Conservation (phyloP, 2,329 filamentous ascomycete species). For the Diaporthe nobilis region DNA sequence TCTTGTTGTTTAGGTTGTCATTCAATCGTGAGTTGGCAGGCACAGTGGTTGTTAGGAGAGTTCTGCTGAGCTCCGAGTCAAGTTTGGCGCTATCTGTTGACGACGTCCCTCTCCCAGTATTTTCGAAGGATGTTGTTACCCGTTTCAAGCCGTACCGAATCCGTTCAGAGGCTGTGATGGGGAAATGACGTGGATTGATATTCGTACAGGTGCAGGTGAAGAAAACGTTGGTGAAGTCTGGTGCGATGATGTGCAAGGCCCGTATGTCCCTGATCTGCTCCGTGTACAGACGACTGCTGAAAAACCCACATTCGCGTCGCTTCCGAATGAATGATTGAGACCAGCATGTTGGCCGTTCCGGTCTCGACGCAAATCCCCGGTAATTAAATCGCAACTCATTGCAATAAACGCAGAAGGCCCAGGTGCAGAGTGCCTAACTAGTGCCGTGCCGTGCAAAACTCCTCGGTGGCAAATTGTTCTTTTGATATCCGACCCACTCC, state of each 20-base stretch:
- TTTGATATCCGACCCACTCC: slow-evolving; percentile 41
- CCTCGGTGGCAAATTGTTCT: slow-evolving; percentile 40
- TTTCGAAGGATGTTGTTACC: slow-evolving; percentile 39
- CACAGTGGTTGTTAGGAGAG: slow-evolving; percentile 43
- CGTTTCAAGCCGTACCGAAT: slow-evolving; percentile 40
- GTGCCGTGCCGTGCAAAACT: slow-evolving; percentile 40
- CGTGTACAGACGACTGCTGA: slow-evolving; percentile 37
- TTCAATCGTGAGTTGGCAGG: slow-evolving; percentile 41
- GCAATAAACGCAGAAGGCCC: slow-evolving; percentile 41
- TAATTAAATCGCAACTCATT: slow-evolving; percentile 40
- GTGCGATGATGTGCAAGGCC: slow-evolving; percentile 38
- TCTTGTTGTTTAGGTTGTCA: slow-evolving; percentile 41
- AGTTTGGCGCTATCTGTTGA: slow-evolving; percentile 44
- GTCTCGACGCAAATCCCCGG: slow-evolving; percentile 39
- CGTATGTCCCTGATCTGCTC: slow-evolving; percentile 35
- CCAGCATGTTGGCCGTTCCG: slow-evolving; percentile 38
- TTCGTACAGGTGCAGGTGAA: slow-evolving; percentile 43
- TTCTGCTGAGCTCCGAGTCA: slow-evolving; percentile 44
- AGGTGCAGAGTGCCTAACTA: slow-evolving; percentile 43
- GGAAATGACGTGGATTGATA: slow-evolving; percentile 37
- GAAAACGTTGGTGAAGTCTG: slow-evolving; percentile 41
- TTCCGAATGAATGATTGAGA: slow-evolving; percentile 37
- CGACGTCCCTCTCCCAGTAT: slow-evolving; percentile 39
- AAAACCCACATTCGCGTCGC: slow-evolving; percentile 36
- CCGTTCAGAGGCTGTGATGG: slow-evolving; percentile 39